A percentile compares a stretch with the other conserved stretches of the same genome.
Conservation (phyloP, 2,329 filamentous ascomycete species). For the Blumeria graminis region DNA sequence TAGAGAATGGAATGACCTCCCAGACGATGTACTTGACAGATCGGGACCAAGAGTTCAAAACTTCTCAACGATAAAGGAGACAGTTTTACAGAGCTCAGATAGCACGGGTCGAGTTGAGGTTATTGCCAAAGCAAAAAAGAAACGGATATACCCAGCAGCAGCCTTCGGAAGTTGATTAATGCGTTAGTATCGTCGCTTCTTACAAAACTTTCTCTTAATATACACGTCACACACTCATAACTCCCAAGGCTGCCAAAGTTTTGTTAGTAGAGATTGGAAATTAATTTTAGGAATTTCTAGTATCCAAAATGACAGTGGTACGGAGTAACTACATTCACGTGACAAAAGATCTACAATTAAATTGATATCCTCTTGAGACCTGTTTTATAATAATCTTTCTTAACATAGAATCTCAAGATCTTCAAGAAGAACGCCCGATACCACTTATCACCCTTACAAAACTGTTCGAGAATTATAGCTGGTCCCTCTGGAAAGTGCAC, state of each 20-base stretch:
- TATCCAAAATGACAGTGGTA: background rate
- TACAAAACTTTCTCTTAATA: background rate
- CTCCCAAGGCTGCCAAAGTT: background rate
- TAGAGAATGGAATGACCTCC: slow-evolving; percentile 42
- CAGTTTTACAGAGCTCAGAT: background rate
- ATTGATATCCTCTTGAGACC: too few relatives aligned
- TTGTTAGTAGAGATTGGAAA: background rate
- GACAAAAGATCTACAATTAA: background rate
- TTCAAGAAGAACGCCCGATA: too few relatives aligned
- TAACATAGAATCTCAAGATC: too few relatives aligned
- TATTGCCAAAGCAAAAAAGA: slow-evolving; percentile 21
- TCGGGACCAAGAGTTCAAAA: slow-evolving; percentile 27
- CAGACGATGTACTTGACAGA: slow-evolving; percentile 28
- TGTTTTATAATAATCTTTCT: too few relatives aligned
- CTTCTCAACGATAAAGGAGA: too few relatives aligned
- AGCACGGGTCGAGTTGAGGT: slow-evolving; percentile 17
- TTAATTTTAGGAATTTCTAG: background rate
- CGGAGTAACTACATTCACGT: background rate
- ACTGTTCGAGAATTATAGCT: too few relatives aligned
- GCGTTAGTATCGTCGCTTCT: slow-evolving; percentile 2
- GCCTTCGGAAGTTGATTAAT: slow-evolving; percentile 23
- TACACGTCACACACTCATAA: background rate
- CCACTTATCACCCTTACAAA: too few relatives aligned
- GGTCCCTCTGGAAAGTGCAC: too few relatives aligned
- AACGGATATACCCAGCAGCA: slow-evolving; percentile 35